Evolutionary conservation across 768 basidiomycete genomes (phyloP), one percentile per base, ranked within the genome.

Genomic region (Grammothele lineata): DNA sequence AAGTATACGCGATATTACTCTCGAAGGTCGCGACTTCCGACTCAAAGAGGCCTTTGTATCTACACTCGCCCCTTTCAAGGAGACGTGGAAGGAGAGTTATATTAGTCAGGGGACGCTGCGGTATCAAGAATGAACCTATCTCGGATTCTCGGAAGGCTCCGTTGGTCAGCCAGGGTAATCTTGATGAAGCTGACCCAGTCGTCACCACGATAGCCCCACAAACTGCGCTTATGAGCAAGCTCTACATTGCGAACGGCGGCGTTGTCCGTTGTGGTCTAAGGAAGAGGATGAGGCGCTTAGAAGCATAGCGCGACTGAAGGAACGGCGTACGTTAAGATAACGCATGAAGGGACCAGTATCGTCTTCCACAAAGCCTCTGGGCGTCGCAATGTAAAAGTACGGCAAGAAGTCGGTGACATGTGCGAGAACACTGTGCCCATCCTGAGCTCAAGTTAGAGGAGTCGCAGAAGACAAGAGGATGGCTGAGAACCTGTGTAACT

Each of bases 141-240:
- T 88, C 93, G 75, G 46, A 96, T 81, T 76, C 86, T 91, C 1
- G 94, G 90, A 18, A 98, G 66, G 51, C 71, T 76, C 55, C 77
- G 85, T 3, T 88, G 86, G 48, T 92, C 85, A 1, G 68, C 60
- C 25, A 90, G 68, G 4, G 80, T 87, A 47, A 99, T 70, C 64
- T 90, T 96, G 72, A 98, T 74, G 68, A 99, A 99, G 1, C 83
- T 75, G 5, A 80, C 65, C 63, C 69, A 71, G 32, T 85, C 81
- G 43, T 97, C 92, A 33, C 96, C 93, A 23, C 73, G 70, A 62
- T 94, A 99, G 0, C 88, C 91, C 92, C 85, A 92, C 10, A 99
- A 70, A 27, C 80, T 87, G 24, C 83, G 80, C 48, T 81, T 84
- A 38, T 73, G 70, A 8, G 85, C 71, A 18, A 82, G 72, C 49